Conservation (phyloP, 371 early-diverging fungal species). For the Catenaria anguillulae region DNA sequence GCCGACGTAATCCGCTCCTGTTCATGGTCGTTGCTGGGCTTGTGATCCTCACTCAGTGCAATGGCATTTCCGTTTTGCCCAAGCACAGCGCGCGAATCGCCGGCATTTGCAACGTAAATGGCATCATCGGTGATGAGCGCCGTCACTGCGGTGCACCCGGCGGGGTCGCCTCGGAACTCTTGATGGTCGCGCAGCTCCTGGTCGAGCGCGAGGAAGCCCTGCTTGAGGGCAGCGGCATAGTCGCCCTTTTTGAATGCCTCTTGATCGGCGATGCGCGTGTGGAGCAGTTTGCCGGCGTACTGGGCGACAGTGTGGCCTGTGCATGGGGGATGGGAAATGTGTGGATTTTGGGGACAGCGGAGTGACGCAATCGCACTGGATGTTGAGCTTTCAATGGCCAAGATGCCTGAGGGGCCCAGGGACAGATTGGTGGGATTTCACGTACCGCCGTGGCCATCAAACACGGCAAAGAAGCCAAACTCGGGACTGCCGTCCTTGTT, state of each 20-base stretch:
- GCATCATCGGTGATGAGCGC: conserved; percentile 59
- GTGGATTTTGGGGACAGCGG: conserved; percentile 8
- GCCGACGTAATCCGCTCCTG: conserved; percentile 61
- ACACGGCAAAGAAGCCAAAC: conserved; percentile 80
- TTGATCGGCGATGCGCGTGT: conserved; percentile 45
- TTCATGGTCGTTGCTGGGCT: conserved; percentile 70
- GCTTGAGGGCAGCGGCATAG: conserved; percentile 50
- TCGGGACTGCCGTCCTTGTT: conserved; percentile 19
- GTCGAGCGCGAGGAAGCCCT: conserved; percentile 69
- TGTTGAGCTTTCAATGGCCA: no score
- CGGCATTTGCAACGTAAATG: conserved; percentile 51
- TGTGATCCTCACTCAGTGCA: conserved; percentile 83
- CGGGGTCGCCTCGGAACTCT: conserved; percentile 47
- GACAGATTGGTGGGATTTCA: no score
- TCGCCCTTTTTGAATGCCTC: conserved; percentile 44
- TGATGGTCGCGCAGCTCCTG: conserved; percentile 55
- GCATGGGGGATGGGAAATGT: not conserved
- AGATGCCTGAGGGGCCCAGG: no score
- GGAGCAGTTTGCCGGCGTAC: conserved; percentile 62
- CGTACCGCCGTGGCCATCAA: conserved; percentile 93
- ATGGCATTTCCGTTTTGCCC: conserved; percentile 51
- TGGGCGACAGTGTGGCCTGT: conserved; percentile 61
- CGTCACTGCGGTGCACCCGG: conserved; percentile 91
- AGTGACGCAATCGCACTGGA: no score
- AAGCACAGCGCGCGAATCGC: conserved; percentile 85